Conservation (phyloP, 1,284 basidiomycete genomes). For the Naganishia albida region DNA sequence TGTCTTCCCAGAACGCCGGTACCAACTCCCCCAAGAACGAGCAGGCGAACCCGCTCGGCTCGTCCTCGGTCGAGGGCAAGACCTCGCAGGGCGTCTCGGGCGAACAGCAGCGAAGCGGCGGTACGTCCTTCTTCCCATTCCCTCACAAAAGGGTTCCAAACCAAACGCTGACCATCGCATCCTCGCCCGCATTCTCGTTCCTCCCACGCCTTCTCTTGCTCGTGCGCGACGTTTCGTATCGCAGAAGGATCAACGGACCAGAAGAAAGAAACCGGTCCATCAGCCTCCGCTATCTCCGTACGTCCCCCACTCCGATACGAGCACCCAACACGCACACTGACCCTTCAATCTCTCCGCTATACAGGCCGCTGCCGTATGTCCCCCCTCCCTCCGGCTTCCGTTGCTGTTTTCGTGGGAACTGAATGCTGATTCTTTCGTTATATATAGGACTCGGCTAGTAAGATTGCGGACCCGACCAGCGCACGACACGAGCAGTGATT, state of each 20-base stretch:
- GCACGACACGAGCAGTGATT: constrained; percentile 11
- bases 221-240: background rate
- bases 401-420: background rate
- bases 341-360: background rate
- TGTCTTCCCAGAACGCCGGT: constrained; percentile 30
- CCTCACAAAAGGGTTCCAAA: too few species aligned
- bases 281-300: constrained; percentile 17
- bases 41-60: constrained; percentile 23
- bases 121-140: constrained; percentile 1
- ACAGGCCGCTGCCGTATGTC: constrained; percentile 21
- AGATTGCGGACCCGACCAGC: constrained; percentile 27
- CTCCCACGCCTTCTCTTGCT: background rate
- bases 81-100: constrained; percentile 14
- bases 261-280: constrained; percentile 12
- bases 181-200: too few species aligned
- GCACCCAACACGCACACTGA: background rate
- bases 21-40: constrained; percentile 28
- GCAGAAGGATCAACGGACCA: constrained; percentile 6
- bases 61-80: constrained; percentile 20
- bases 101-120: constrained; percentile 19
- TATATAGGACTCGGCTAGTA: constrained; percentile 14
- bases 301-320: background rate
- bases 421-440: background rate
- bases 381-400: too few species aligned
- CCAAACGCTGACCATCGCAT: too few species aligned